Evolutionary conservation across 495 filamentous ascomycete genomes (phyloP), one percentile per base, ranked within the genome.

Genomic region (Aspergillus incahuasiensis): DNA sequence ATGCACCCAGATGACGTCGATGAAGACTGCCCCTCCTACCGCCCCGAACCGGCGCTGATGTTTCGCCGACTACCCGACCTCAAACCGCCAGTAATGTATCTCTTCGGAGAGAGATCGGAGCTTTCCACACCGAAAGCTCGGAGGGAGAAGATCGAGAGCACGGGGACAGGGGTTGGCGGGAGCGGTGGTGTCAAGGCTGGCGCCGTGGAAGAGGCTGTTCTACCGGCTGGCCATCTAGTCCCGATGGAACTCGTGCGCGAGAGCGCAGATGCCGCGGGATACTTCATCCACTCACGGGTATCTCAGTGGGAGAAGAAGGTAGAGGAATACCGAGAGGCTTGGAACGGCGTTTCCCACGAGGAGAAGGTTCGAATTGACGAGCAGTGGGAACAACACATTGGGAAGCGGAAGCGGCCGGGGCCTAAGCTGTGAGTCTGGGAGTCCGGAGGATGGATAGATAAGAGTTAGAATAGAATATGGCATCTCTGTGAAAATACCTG

Each of bases 21-120:
- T 5, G 59, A 58, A 5, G 6, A 19, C 8, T 75, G 72, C 46
- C 80, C 79, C 5, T 86, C 90, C 68, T 88, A 90, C 72, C 76
- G 84, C 8, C 73, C 87, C 28, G 90, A 91, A 57, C 79, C 82
- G 5, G 59, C 68, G 15, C 58, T 62, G 19, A 82, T 82, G 19
- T 82, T 85, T 32, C 45, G 45, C 13, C 13, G 45, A 20, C 74
- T 96, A 3, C 79, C 80, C 0, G 59, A 77, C 48, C 59, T 96
- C 20, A 78, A 82, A 6, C 88, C 89, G 0, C 78, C 78, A 6
- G 81, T 85, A 5, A 66, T 94, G 19, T 95, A 86, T 70, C 62
- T 94, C 16, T 88, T 89, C 66, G 90, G 87, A n/a, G 55, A 60
- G 13, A 58, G 67, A 5, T 83, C 78, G 9, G 55, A 73, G 1